A percentile compares a stretch with the other conserved stretches of the same genome.
phyloP scores from a whole-genome alignment of 2,329 filamentous ascomycete species.

The Chrysoporthe cubensis region DNA sequence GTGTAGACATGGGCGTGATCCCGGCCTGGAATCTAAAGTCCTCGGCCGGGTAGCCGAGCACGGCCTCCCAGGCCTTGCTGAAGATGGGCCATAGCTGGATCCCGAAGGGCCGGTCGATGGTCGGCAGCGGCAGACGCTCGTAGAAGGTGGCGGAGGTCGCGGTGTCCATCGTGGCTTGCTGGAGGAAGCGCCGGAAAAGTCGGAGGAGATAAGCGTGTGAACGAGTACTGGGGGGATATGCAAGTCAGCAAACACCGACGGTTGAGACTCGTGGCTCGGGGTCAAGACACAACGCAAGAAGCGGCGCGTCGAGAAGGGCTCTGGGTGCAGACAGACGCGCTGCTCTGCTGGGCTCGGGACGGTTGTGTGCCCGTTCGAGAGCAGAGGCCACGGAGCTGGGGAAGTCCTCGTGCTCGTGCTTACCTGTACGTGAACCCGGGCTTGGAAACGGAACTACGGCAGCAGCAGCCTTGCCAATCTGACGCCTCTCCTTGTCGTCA shows the following conservation, averaged over 20 bases:
- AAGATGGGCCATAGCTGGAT: slow-evolving; percentile 93
- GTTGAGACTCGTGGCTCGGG: neutral
- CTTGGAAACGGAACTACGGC: neutral
- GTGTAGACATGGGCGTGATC: slow-evolving; percentile 85
- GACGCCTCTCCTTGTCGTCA: neutral
- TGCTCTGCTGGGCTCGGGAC: neutral
- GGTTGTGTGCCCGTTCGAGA: neutral
- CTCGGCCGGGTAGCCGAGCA: slow-evolving; percentile 80
- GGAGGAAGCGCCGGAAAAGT: slow-evolving; percentile 6
- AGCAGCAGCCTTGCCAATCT: neutral
- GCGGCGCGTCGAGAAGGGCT: neutral
- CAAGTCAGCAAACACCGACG: neutral
- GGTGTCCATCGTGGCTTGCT: slow-evolving; percentile 34
- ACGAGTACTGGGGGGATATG: neutral
- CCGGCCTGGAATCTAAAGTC: slow-evolving; percentile 85
- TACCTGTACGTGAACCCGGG: neutral
- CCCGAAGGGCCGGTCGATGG: slow-evolving; percentile 90
- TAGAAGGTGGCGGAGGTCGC: slow-evolving; percentile 48
- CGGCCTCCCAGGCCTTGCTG: slow-evolving; percentile 77
- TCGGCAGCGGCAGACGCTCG: slow-evolving; percentile 69
- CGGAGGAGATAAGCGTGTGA: neutral
- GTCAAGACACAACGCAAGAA: neutral
- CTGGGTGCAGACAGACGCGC: neutral
- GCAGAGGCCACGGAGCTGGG: neutral
- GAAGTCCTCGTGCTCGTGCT: neutral